These are phyloP conservation scores for Eutrema japonicum DNA, from an alignment of 345 rosid species.

Conservation along the genomic window DNA sequence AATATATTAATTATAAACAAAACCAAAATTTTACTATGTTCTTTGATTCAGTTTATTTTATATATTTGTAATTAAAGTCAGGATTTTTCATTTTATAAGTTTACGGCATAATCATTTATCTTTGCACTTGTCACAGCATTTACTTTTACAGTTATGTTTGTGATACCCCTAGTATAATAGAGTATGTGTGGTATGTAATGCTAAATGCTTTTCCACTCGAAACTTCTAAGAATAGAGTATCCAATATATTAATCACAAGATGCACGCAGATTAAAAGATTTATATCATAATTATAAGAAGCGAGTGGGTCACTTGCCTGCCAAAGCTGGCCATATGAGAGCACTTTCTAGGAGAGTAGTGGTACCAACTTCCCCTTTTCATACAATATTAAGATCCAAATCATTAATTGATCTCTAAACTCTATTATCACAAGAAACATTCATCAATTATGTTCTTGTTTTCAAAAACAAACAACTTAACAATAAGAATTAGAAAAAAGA, in stretches of 20 bases:
- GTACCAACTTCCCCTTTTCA: slow-evolving; percentile 36
- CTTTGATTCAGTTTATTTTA: too few relatives aligned
- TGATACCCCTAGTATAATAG: too few relatives aligned
- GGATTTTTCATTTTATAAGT: too few relatives aligned
- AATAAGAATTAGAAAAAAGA: background rate
- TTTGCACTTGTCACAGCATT: too few relatives aligned
- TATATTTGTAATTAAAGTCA: too few relatives aligned
- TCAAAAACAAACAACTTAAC: background rate
- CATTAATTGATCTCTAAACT: slow-evolving; percentile 30
- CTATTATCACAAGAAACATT: slow-evolving; percentile 26
- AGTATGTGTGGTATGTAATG: too few relatives aligned
- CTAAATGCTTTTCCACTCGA: too few relatives aligned
- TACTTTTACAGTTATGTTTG: too few relatives aligned
- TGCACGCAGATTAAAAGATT: slow-evolving; percentile 4
- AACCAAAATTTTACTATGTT: too few relatives aligned
- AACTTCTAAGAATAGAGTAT: background rate
- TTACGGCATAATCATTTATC: too few relatives aligned
- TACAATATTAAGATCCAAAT: slow-evolving; percentile 37
- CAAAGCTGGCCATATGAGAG: slow-evolving; percentile 39
- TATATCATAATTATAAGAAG: slow-evolving; percentile 13
- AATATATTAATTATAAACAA: too few relatives aligned
- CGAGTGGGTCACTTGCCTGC: slow-evolving; percentile 36
- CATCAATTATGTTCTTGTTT: background rate
- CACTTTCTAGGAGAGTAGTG: slow-evolving; percentile 37
- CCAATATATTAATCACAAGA: slow-evolving; percentile 27